phyloP scores from a whole-genome alignment of 768 basidiomycete species.

The Hysterangium stoloniferum region DNA sequence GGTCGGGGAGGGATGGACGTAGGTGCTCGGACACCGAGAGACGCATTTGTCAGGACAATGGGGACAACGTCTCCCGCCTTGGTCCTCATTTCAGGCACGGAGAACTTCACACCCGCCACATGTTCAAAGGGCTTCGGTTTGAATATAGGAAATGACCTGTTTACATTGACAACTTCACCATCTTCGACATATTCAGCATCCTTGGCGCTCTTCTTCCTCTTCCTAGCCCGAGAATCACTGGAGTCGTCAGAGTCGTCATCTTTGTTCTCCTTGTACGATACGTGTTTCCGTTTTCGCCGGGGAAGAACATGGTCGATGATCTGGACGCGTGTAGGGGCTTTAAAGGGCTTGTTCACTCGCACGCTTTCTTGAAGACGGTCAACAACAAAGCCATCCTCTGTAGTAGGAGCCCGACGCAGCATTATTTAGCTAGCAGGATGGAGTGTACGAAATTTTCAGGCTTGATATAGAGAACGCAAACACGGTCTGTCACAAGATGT shows the following conservation, averaged over 20 bases:
- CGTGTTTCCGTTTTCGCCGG: constrained; percentile 76
- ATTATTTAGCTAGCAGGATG: too few species aligned
- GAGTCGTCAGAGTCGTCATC: constrained; percentile 45
- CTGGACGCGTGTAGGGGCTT: constrained; percentile 48
- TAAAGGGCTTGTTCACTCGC: constrained; percentile 75
- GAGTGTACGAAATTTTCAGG: too few species aligned
- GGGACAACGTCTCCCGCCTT: constrained; percentile 58
- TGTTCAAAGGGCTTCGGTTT: constrained; percentile 71
- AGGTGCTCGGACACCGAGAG: constrained; percentile 80
- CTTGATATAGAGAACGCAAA: too few species aligned
- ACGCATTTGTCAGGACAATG: constrained; percentile 52
- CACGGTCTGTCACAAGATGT: too few species aligned
- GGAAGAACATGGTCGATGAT: constrained; percentile 50
- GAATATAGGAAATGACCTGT: constrained; percentile 62
- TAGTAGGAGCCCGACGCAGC: constrained; percentile 65
- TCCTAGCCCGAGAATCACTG: constrained; percentile 38
- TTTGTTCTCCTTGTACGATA: constrained; percentile 71
- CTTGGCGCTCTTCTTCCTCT: constrained; percentile 54
- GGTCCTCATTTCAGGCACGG: constrained; percentile 73
- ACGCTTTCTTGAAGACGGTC: constrained; percentile 65
- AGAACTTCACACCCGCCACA: constrained; percentile 48
- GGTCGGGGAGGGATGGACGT: constrained; percentile 81
- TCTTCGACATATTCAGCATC: constrained; percentile 57
- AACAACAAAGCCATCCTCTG: constrained; percentile 57
- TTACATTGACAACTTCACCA: constrained; percentile 46